Base-by-base conservation (phyloP, 1,284 basidiomycete genomes). In the Ceratobasidium sp. region DNA sequence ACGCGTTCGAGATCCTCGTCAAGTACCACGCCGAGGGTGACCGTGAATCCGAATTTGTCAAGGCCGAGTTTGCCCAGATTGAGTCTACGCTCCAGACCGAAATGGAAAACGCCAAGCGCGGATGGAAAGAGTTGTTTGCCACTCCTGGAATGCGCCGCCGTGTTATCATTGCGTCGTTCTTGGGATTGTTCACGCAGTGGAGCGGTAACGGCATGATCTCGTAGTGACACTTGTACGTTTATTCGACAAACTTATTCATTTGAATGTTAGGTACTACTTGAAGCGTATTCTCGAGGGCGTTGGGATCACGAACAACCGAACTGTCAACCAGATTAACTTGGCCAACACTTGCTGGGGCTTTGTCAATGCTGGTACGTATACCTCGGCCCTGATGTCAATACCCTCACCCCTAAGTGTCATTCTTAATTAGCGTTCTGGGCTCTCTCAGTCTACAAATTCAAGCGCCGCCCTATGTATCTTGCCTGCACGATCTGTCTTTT, bases 321-420 rank as follows among this genome's bases (percentile, higher is more conserved):
- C 83, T 30, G 84, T 86, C 79, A 85, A 86, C 76, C 77, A 85
- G 43, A 85, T 88, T 79, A 88, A 88, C 78, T 78, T 87, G 57
- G 85, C 84, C 9, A 81, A 83, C 72, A 85, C 85, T 9, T 84
- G 83, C 77, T 88, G 85, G 85, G 84, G 84, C 57, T 85, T 87
- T 75, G 73, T 86, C 45, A 86, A 86, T 72, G 86, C 83, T 16
- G 85, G 84, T 1, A 75, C 52, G 62, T 53, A 21, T 23, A 45
- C 26, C 32, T 26, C 10, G 5, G 26, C 26, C 8, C 32, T 32
- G n/a, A 36, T 5, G 21, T 21, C 30, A n/a, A 55, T 55, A n/a
- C 32, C 3, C 30, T 18, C 1, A 14, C 26, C 3, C 18, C 28
- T 45, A 45, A 45, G 4, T 45, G 43, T 10, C 48, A 36, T 18